Evolutionary conservation across 2,329 filamentous ascomycete species (phyloP).

Genomic region (Fusarium chuoi): DNA sequence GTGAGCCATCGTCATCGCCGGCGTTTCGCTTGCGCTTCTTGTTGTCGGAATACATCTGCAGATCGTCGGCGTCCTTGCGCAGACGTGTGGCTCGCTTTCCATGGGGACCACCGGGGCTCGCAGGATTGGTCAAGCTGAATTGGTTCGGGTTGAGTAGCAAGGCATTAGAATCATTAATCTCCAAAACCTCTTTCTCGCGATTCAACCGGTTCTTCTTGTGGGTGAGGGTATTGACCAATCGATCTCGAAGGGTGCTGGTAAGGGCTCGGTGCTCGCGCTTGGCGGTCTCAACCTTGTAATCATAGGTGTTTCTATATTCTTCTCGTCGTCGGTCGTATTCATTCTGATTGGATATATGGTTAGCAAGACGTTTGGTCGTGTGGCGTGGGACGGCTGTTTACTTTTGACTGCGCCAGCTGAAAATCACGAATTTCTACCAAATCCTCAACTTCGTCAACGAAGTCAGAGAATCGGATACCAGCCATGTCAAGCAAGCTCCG

Average conservation of each 20-base stretch:
- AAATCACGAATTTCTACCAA: conserved; percentile 88
- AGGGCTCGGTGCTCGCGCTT: conserved; percentile 70
- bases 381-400: conserved; percentile 56
- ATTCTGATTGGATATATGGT: conserved; percentile 54
- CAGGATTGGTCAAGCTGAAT: conserved; percentile 72
- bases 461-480: conserved; percentile 85
- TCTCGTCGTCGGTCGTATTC: conserved; percentile 71
- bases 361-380: conserved; percentile 21
- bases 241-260: conserved; percentile 70
- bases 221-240: conserved; percentile 73
- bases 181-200: conserved; percentile 74
- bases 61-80: conserved; percentile 69
- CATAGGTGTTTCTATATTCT: conserved; percentile 68
- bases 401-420: conserved; percentile 82
- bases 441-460: conserved; percentile 87
- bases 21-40: conserved; percentile 72
- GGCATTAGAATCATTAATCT: conserved; percentile 73
- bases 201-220: conserved; percentile 72
- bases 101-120: conserved; percentile 71
- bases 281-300: conserved; percentile 71
- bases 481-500: conserved; percentile 76
- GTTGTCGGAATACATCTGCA: conserved; percentile 63
- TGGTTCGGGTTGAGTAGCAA: conserved; percentile 74
- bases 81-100: conserved; percentile 71
- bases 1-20: conserved; percentile 71